Base-by-base conservation (phyloP, 352 stramenopile species). In the Peronospora destructor region DNA sequence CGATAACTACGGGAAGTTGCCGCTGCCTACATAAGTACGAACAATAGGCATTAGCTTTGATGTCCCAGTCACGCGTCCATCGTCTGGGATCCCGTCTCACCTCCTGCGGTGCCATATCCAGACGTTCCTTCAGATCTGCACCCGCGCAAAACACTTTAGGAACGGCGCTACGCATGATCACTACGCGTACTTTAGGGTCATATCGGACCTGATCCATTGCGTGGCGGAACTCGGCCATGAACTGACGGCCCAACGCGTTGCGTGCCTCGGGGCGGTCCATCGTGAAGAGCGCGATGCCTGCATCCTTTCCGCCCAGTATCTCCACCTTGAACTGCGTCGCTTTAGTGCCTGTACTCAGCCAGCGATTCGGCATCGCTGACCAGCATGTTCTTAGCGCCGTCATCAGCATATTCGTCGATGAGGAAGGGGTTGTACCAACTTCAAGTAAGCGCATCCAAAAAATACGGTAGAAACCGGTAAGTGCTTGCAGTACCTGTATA, bases 51-150 rank as follows among this genome's bases (percentile, higher is more conserved):
- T 14, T 8, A 16, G n/a, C 16, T 13, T 12, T 14, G 4, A 13
- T 7, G 8, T 30, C 43, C 9, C n/a, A 36, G 6, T 36, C 14
- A 16, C 14, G 13, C 19, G 3, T 25, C 10, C 12, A 46, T 21
- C 25, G 8, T 30, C 13, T 38, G n/a, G 29, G 10, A 16, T 26
- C 2, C 4, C 25, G 2, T 16, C 38, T 14, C 25, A 92, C 85
- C 61, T 98, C 86, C 26, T 85, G 58, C 8, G 66, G 73, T 11
- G 66, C 87, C 92, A 97, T 97, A 10, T 59, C 66, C 2, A 87
- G 55, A 37, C 91, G 78, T 70, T 98, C 87, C 58, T 96, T 96
- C 12, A 96, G 54, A 40, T 96, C 88, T 17, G 84, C 87, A 6
- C 87, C 87, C 6, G 86, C 87, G 33, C 86, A 96, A 54, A 96